phyloP scores from a whole-genome alignment of 1,284 basidiomycete species.

The Leucoagaricus sp. region DNA sequence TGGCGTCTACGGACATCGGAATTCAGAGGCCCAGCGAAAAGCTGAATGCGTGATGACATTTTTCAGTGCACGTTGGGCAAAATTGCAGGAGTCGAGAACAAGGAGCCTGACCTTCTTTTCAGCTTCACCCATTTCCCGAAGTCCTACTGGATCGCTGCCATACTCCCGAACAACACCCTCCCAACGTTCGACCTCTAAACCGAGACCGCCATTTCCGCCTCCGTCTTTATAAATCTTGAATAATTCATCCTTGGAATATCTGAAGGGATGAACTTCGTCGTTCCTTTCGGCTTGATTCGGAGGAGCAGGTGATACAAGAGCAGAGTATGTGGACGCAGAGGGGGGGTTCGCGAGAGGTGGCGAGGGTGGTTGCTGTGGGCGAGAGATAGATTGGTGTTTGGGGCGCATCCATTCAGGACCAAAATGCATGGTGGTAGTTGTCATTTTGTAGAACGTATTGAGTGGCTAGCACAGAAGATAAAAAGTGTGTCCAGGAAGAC shows the following conservation, averaged over 20 bases:
- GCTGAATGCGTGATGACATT: slow-evolving; percentile 38
- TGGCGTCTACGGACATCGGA: slow-evolving; percentile 81
- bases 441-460: slow-evolving; percentile 50
- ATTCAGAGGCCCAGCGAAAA: slow-evolving; percentile 74
- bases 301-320: slow-evolving; percentile 63
- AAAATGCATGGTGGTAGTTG: slow-evolving; percentile 79
- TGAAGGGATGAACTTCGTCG: slow-evolving; percentile 76
- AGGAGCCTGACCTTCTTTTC: slow-evolving; percentile 80
- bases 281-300: slow-evolving; percentile 51
- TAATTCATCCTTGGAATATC: slow-evolving; percentile 86
- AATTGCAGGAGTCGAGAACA: slow-evolving; percentile 17
- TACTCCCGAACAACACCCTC: slow-evolving; percentile 82
- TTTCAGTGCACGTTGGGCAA: slow-evolving; percentile 6
- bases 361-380: slow-evolving; percentile 60
- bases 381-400: slow-evolving; percentile 61
- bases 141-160: slow-evolving; percentile 69
- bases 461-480: slow-evolving; percentile 31
- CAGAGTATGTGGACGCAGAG: slow-evolving; percentile 75
- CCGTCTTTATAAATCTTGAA: slow-evolving; percentile 83
- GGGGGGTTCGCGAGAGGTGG: slow-evolving; percentile 42
- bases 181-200: slow-evolving; percentile 85
- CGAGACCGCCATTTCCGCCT: slow-evolving; percentile 70
- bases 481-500: slow-evolving; percentile 23
- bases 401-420: slow-evolving; percentile 89
- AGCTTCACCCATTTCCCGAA: slow-evolving; percentile 78